phyloP scores from a whole-genome alignment of 1,139 yeast genomes.

The Suhomyces coccinellae region DNA sequence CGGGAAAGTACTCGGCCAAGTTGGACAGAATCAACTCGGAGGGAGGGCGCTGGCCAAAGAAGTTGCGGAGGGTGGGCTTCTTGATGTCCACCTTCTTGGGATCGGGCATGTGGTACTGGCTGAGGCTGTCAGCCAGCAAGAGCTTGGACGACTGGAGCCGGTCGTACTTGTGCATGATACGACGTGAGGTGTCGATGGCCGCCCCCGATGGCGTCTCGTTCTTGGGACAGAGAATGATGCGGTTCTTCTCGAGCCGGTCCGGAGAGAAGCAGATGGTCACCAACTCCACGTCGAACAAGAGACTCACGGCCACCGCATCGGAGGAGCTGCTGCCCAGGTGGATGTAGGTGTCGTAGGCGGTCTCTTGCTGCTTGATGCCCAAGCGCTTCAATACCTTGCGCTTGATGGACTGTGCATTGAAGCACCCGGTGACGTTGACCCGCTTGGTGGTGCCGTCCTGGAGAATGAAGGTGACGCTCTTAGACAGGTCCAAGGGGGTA shows the following conservation, averaged over 20 bases:
- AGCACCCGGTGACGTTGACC: slow-evolving; percentile 77
- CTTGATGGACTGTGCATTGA: slow-evolving; percentile 78
- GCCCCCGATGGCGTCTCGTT: slow-evolving; percentile 64
- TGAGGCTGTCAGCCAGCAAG: slow-evolving; percentile 18
- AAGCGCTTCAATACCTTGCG: slow-evolving; percentile 65
- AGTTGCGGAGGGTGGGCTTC: slow-evolving; percentile 43
- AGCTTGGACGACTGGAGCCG: slow-evolving; percentile 20
- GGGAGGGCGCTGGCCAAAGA: slow-evolving; percentile 91
- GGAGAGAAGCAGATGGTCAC: slow-evolving; percentile 80
- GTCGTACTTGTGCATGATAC: slow-evolving; percentile 38
- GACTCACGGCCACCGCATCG: slow-evolving; percentile 31
- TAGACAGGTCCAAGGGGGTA: slow-evolving; percentile 27
- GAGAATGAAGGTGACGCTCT: slow-evolving; percentile 62
- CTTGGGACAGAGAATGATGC: slow-evolving; percentile 69
- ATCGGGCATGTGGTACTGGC: slow-evolving; percentile 30
- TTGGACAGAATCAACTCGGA: slow-evolving; percentile 89
- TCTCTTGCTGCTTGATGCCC: slow-evolving; percentile 45
- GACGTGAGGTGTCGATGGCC: slow-evolving; percentile 66
- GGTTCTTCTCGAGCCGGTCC: slow-evolving; percentile 67
- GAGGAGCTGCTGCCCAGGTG: slow-evolving; percentile 18
- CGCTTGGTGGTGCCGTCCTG: slow-evolving; percentile 75
- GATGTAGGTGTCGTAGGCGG: slow-evolving; percentile 44
- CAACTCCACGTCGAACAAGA: slow-evolving; percentile 74
- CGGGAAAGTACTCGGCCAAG: slow-evolving; percentile 89
- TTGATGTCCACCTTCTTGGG: slow-evolving; percentile 15